Conservation (phyloP, 768 basidiomycete genomes). For the Lentinula sp. region DNA sequence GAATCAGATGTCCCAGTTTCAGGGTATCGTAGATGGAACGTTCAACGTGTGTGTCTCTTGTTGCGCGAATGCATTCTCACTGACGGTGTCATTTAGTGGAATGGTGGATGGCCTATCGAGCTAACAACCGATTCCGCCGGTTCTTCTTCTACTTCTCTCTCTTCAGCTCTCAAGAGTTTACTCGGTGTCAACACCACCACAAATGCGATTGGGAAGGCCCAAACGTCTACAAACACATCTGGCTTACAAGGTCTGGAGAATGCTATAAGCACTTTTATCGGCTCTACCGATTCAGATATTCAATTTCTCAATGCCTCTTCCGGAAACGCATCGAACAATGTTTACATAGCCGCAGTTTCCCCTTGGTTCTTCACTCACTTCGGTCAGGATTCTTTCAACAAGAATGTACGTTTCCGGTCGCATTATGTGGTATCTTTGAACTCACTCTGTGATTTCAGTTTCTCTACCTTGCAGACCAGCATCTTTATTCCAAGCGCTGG, state of each 20-base stretch:
- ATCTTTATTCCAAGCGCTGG: constrained; percentile 64
- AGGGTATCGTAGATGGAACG: constrained; percentile 46
- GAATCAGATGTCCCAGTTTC: constrained; percentile 36
- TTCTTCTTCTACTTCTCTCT: constrained; percentile 16
- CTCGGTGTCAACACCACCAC: constrained; percentile 1
- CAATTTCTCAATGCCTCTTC: constrained; percentile 43
- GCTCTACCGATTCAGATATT: constrained; percentile 45
- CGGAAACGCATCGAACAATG: constrained; percentile 16
- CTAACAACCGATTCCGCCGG: constrained; percentile 39
- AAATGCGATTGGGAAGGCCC: constrained; percentile 2
- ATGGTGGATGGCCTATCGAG: constrained; percentile 72
- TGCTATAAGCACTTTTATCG: constrained; percentile 33
- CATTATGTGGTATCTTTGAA: background rate
- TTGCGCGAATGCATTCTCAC: constrained; percentile 5
- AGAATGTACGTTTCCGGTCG: constrained; percentile 49
- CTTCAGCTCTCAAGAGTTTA: constrained; percentile 4
- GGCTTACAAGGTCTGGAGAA: constrained; percentile 14
- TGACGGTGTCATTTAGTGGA: constrained; percentile 47
- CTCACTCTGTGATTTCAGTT: constrained; percentile 29
- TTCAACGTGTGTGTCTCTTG: constrained; percentile 41
- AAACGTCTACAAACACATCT: constrained; percentile 5
- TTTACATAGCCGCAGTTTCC: constrained; percentile 51
- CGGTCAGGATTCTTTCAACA: constrained; percentile 57
- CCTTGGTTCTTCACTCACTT: constrained; percentile 84
- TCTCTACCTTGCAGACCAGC: constrained; percentile 62